Evolutionary conservation across 371 early-diverging fungal species (phyloP), one percentile per base, ranked within the genome.

Genomic region (Blakeslea trispora): DNA sequence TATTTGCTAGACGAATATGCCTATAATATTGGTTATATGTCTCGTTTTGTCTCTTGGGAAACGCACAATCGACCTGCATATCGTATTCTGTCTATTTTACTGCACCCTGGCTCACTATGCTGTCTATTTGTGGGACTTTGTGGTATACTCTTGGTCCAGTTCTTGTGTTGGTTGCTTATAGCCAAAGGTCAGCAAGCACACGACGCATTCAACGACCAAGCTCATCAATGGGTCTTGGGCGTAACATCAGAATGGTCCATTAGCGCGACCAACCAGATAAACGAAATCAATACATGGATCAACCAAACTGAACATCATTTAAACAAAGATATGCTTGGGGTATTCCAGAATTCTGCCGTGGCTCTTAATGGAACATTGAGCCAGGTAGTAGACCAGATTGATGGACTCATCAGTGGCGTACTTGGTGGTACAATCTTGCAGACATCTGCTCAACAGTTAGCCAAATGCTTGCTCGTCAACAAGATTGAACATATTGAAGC

Each of bases 371-470:
- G 50, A 3, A 74, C 74, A 0, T 24, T 79, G 17, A 45, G 45
- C 3, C 44, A 43, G 2, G 63, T 70, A 5, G 61, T 69, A 2
- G 50, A 66, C 23, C 53, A 68, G 21, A 48, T 76, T 9, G 50
- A 56, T 5, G 19, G 15, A 0, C 51, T 67, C 10, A 50, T 76
- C 24, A 34, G 56, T 11, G 45, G 44, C 3, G 53, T 61, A 0
- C 22, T 79, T 2, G 72, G 72, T 21, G 68, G 69, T 11, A 72
- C 79, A 1, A 28, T 71, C 3, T 45, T 79, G 1, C 69, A 73
- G 45, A 28, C 42, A 5, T 70, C 74, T 19, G 68, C 66, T 1
- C 50, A 64, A 32, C 72, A 63, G 28, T 61, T 74, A 21, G 18
- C 70, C 10, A 28, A 67, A 5, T 79, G 79, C 39, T 46, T 79